Evolutionary conservation across 73 alveolate genomes (phyloP).

Genomic region (Tetrahymena thermophila): DNA sequence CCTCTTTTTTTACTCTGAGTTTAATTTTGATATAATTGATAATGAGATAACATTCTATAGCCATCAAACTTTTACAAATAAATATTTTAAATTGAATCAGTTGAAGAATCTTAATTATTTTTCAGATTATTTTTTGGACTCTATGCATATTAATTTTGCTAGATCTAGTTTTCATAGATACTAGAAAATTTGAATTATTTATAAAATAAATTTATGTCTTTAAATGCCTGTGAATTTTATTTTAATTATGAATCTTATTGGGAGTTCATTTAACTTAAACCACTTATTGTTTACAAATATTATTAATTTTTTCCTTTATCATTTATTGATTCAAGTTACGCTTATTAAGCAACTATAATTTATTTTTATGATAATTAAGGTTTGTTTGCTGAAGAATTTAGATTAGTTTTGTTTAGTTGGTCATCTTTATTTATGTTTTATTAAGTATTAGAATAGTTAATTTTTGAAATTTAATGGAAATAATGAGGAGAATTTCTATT

Average conservation of each 20-base stretch:
- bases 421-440: background rate
- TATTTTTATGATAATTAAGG: background rate
- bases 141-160: too few species aligned
- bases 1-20: background rate
- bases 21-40: background rate
- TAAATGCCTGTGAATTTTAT: background rate
- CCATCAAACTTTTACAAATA: background rate
- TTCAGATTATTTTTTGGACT: background rate
- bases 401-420: background rate
- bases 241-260: background rate
- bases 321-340: background rate
- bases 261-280: background rate
- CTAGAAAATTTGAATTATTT: background rate
- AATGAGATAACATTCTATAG: background rate
- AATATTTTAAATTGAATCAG: background rate
- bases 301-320: background rate
- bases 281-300: background rate
- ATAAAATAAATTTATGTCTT: background rate
- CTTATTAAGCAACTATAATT: background rate
- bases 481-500: background rate
- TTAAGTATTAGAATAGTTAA: background rate
- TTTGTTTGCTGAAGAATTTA: background rate
- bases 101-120: background rate
- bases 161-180: background rate
- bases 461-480: background rate